These are phyloP conservation scores for Noccaea caerulescens DNA, from an alignment of 345 rosid genomes.

Conservation along the genomic window DNA sequence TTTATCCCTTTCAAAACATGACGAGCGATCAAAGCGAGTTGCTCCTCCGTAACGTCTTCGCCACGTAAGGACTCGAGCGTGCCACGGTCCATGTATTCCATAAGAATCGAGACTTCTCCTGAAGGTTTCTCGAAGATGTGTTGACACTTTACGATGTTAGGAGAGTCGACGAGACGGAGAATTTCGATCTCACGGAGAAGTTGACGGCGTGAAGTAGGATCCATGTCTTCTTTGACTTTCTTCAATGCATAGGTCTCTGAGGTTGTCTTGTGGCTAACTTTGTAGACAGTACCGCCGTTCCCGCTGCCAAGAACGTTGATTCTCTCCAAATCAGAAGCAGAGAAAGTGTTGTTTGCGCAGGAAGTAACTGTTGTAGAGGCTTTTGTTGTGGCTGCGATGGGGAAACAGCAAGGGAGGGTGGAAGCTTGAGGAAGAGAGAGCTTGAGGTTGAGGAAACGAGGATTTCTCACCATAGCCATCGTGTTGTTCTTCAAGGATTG, in stretches of 20 bases:
- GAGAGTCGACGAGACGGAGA: constrained; percentile 74
- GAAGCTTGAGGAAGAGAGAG: constrained; percentile 57
- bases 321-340: constrained; percentile 57
- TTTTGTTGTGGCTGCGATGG: background rate
- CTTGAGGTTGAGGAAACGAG: constrained; percentile 66
- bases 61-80: constrained; percentile 61
- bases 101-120: constrained; percentile 62
- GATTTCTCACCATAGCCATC: constrained; percentile 67
- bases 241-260: constrained; percentile 68
- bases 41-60: constrained; percentile 48
- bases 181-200: constrained; percentile 68
- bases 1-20: constrained; percentile 65
- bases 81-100: constrained; percentile 84
- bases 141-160: constrained; percentile 63
- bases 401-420: constrained; percentile 4
- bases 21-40: constrained; percentile 57
- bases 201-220: constrained; percentile 55
- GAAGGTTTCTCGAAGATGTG: constrained; percentile 56
- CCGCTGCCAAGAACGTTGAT: constrained; percentile 75
- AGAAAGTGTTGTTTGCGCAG: constrained; percentile 14
- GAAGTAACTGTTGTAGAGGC: constrained; percentile 19
- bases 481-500: constrained; percentile 9
- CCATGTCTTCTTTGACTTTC: constrained; percentile 56
- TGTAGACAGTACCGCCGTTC: constrained; percentile 81
- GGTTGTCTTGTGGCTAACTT: constrained; percentile 59